Base-by-base conservation (phyloP, 2,329 filamentous ascomycete genomes). In the Nigrograna mackinnonii region DNA sequence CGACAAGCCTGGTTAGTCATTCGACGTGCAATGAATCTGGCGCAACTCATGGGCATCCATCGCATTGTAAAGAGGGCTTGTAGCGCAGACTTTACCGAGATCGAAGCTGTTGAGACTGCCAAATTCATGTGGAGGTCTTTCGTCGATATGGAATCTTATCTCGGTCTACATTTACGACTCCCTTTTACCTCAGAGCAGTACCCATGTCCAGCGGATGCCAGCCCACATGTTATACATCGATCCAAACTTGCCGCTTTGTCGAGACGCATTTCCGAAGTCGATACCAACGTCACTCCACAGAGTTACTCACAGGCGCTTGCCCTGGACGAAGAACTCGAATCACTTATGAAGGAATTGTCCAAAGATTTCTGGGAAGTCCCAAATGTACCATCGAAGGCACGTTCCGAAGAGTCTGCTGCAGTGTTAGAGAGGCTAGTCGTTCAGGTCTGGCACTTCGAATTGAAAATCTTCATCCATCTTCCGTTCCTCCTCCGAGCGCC, bases 31-130 rank as follows among this genome's bases (percentile, higher is more conserved):
- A 49, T 67, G 32, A 66, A 58, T 19, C 43, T 66, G 4, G 63
- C 64, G 13, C 60, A 68, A 17, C 57, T 68, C 3, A 66, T 68
- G 63, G 64, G 64, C 1, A 64, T 67, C 39, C 64, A 68, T 32
- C 64, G 60, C 33, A 67, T 66, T 21, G 56, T 67, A 12, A 50
- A 49, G 7, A 21, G 41, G 11, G 41, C 50, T 3, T n/a, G n/a
- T n/a, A n/a, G n/a, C n/a, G n/a, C n/a, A n/a, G n/a, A n/a, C n/a
- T n/a, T n/a, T n/a, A 52, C 61, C 4, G 49, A 58, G 3, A 49
- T 65, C 13, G 45, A 60, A 38, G 57, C 53, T 6, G 39, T 66
- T 7, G 55, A 56, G 12, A 49, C 55, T 14, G 59, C 63, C 19
- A 60, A 60, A 35, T 42, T 35, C 19, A 51, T 64, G 12, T 68